phyloP scores from a whole-genome alignment of 2,329 filamentous ascomycete genomes.

The Leptographium galeiforme region DNA sequence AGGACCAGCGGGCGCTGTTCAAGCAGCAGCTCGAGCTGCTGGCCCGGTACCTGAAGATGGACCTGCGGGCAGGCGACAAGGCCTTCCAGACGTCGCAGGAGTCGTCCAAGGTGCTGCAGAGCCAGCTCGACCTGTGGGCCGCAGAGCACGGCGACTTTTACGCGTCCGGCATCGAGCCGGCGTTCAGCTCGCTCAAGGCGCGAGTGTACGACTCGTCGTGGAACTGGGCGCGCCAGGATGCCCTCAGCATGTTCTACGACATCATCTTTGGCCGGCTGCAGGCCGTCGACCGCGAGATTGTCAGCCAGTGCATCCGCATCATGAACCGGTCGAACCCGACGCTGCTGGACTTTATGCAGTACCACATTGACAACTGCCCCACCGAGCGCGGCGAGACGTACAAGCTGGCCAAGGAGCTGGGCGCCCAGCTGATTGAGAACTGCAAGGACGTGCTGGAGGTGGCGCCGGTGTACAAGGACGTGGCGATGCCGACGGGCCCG shows the following conservation, averaged over 20 bases:
- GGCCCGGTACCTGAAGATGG: constrained; percentile 92
- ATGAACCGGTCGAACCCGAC: constrained; percentile 98
- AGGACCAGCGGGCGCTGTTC: constrained; percentile 90
- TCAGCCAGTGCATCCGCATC: constrained; percentile 95
- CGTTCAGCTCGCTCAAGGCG: constrained; percentile 87
- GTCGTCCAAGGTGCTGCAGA: constrained; percentile 75
- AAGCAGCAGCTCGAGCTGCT: constrained; percentile 96
- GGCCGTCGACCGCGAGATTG: constrained; percentile 91
- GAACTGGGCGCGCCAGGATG: constrained; percentile 98
- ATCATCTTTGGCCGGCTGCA: constrained; percentile 94
- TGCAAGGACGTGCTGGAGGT: constrained; percentile 81
- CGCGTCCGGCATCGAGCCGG: constrained; percentile 82
- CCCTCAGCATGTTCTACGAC: constrained; percentile 96
- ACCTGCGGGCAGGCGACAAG: constrained; percentile 92
- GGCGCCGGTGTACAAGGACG: constrained; percentile 90
- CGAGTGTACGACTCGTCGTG: constrained; percentile 95
- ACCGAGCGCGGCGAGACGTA: constrained; percentile 96
- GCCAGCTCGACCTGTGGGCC: constrained; percentile 88
- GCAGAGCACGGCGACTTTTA: constrained; percentile 96
- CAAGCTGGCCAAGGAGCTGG: constrained; percentile 90
- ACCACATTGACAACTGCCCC: constrained; percentile 97
- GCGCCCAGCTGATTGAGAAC: constrained; percentile 88
- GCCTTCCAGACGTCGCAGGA: constrained; percentile 74
- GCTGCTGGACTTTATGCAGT: constrained; percentile 97
- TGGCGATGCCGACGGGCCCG: constrained; percentile 80